Evolutionary conservation across 768 basidiomycete genomes (phyloP).

Genomic region (Suillus tomentosus): DNA sequence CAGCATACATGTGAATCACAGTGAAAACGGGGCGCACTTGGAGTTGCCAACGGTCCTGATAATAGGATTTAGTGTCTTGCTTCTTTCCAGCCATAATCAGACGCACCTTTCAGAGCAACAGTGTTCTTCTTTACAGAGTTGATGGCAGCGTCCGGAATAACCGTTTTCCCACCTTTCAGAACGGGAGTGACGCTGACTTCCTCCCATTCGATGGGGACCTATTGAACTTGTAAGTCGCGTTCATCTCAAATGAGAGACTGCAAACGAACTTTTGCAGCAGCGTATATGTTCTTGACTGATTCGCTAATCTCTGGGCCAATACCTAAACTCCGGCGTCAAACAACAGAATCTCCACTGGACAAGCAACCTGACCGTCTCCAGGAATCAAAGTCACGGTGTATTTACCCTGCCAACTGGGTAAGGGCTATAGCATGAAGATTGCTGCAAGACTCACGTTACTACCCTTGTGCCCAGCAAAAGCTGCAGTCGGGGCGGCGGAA

Average conservation of each 20-base stretch:
- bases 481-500: constrained; percentile 75
- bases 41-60: constrained; percentile 91
- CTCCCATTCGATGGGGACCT: constrained; percentile 99
- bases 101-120: constrained; percentile 91
- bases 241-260: constrained; percentile 7
- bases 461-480: constrained; percentile 89
- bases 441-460: constrained; percentile 63
- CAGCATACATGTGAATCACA: constrained; percentile 18
- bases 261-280: constrained; percentile 71
- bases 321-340: constrained; percentile 49
- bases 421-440: not conserved
- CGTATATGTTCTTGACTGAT: constrained; percentile 92
- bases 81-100: constrained; percentile 7
- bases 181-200: constrained; percentile 97
- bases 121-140: constrained; percentile 94
- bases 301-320: constrained; percentile 99
- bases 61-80: constrained; percentile 9
- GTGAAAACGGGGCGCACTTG: constrained; percentile 61
- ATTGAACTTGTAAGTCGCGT: constrained; percentile 17
- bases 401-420: constrained; percentile 67
- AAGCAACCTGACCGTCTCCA: constrained; percentile 73
- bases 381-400: constrained; percentile 96
- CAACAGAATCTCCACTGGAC: constrained; percentile 24
- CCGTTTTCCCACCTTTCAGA: constrained; percentile 93
- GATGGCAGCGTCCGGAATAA: constrained; percentile 92